Percentiles rank a stretch among this genome's conserved stretches.
Evolutionary conservation across 1,284 basidiomycete species (phyloP).

Genomic region (Ustilago vetiveriae): DNA sequence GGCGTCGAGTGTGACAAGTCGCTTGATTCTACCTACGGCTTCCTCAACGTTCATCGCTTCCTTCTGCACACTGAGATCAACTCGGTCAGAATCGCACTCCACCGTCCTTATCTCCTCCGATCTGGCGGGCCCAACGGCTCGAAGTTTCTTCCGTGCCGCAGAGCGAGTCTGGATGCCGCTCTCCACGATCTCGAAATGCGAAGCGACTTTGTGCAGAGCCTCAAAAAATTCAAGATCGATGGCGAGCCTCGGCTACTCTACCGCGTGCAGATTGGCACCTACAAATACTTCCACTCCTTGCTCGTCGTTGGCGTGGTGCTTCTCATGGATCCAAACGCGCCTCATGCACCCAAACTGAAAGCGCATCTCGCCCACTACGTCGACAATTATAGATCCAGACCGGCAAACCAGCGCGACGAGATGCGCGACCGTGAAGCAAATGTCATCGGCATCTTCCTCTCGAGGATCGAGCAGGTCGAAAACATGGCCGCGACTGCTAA

Average conservation of each 20-base stretch:
- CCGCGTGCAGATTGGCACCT: slow-evolving; percentile 52
- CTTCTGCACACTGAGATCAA: slow-evolving; percentile 59
- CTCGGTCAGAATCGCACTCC: slow-evolving; percentile 51
- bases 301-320: slow-evolving; percentile 56
- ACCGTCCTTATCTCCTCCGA: slow-evolving; percentile 58
- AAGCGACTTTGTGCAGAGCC: slow-evolving; percentile 35
- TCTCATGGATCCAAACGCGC: slow-evolving; percentile 51
- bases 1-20: slow-evolving; percentile 46
- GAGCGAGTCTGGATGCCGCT: slow-evolving; percentile 55
- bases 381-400: slow-evolving; percentile 15
- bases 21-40: slow-evolving; percentile 52
- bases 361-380: slow-evolving; percentile 45
- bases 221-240: slow-evolving; percentile 19
- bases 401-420: slow-evolving; percentile 40
- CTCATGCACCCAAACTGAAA: slow-evolving; percentile 47
- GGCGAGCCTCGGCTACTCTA: slow-evolving; percentile 32
- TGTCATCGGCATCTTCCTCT: slow-evolving; percentile 53
- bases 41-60: slow-evolving; percentile 57
- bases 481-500: slow-evolving; percentile 13
- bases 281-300: slow-evolving; percentile 59
- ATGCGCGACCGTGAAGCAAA: slow-evolving; percentile 56
- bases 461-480: slow-evolving; percentile 43
- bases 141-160: slow-evolving; percentile 48
- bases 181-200: slow-evolving; percentile 57
- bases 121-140: slow-evolving; percentile 38